phyloP scores from a whole-genome alignment of 202 grass and related monocot species.

The Cymbopogon flexuosus region DNA sequence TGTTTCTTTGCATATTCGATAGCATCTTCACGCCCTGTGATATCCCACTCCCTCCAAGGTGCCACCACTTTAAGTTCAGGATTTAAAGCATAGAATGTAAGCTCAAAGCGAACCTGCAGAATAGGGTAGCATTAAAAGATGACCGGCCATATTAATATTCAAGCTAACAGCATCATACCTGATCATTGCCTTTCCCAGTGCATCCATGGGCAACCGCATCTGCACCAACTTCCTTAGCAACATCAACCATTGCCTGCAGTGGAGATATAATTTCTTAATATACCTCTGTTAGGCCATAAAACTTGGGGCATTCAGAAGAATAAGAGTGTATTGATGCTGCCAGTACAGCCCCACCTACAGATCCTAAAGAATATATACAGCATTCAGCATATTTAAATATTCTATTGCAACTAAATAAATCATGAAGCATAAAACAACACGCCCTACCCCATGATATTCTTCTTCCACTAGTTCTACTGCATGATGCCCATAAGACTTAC shows the following conservation, averaged over 20 bases:
- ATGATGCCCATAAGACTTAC: not conserved
- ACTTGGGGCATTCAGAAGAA: not conserved
- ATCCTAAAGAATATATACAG: not conserved
- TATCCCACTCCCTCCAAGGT: constrained; percentile 92
- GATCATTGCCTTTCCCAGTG: constrained; percentile 99
- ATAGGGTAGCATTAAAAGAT: constrained; percentile 36
- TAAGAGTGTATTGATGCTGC: not conserved
- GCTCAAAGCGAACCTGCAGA: constrained; percentile 90
- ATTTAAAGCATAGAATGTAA: constrained; percentile 91
- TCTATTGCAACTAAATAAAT: not conserved
- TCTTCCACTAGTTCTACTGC: not conserved
- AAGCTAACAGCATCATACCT: constrained; percentile 43
- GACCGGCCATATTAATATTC: constrained; percentile 23
- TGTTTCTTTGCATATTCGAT: constrained; percentile 95
- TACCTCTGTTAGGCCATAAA: not conserved
- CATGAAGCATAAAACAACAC: not conserved
- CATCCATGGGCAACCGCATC: constrained; percentile 96
- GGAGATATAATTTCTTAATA: constrained; percentile 31
- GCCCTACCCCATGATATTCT: not conserved
- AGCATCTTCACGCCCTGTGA: constrained; percentile 83
- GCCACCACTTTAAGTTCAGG: constrained; percentile 91
- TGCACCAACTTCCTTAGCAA: constrained; percentile 92
- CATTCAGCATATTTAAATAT: not conserved
- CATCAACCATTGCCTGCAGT: constrained; percentile 93
- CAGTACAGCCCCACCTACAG: not conserved